Evolutionary conservation across 805 yeast species (phyloP), one percentile per base, ranked within the genome.

Genomic region (Candida argentea): DNA sequence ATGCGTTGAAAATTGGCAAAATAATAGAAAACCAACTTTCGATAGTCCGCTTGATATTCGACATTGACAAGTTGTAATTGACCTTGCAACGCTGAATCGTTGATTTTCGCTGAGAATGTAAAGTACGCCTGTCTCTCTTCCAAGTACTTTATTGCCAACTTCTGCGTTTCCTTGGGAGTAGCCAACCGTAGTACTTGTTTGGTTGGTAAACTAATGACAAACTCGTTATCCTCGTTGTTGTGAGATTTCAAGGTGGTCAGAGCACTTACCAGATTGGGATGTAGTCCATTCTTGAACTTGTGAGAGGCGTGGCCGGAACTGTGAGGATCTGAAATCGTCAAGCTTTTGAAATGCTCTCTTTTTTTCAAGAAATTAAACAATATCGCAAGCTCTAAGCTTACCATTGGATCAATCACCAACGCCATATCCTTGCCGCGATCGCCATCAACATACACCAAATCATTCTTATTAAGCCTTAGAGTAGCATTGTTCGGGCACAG

Each of bases 371-470:
- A 82, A 42, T 80, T 80, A 45, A 81, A 69, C 33, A 82, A 63
- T 26, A 80, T 63, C 2, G 89, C 89, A 48, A 76, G 58, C 34
- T 76, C 70, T 31, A 78, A 61, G 24, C 65, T 67, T 17, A 80
- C 66, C 23, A 63, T 50, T 1, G 89, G 84, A 36, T 77, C 80
- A 16, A 80, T 55, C 24, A 81, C 73, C 69, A 75, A 69, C 6
- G 76, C 89, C 37, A 82, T 51, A 50, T 82, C 93, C 42, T 78
- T 78, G 16, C 93, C 93, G 36, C 91, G 62, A 48, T 82, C 93
- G 30, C 91, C 93, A 53, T 82, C 91, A 32, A 79, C 78, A 12
- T 81, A 73, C 6, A 80, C 81, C 44, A 81, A 61, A 50, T 82
- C 91, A 31, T 70, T 63, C 25, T 70, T 61, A 35, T 62, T 66